Conservation (phyloP, 2,329 filamentous ascomycete genomes). For the Chaetomium olivaceum region DNA sequence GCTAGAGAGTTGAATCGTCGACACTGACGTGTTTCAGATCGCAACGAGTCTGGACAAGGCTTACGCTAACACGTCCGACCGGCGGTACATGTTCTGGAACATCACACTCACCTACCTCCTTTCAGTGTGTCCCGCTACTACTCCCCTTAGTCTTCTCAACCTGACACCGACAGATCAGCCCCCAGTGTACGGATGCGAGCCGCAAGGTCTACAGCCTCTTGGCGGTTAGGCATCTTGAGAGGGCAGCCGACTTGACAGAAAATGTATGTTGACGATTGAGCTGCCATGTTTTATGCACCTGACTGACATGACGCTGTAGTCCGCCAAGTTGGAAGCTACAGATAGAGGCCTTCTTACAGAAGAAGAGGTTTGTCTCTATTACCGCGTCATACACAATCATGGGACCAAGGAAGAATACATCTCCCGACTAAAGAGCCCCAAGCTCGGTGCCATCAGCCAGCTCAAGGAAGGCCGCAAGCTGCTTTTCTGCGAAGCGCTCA, state of each 20-base stretch:
- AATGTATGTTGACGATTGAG: conserved; percentile 38
- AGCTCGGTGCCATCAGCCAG: conserved; percentile 47
- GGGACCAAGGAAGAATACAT: conserved; percentile 46
- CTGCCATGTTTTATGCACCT: conserved; percentile 10
- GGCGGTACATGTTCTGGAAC: conserved; percentile 55
- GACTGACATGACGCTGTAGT: conserved; percentile 21
- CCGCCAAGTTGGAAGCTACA: conserved; percentile 33
- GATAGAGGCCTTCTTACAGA: conserved; percentile 46
- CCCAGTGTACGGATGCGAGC: conserved; percentile 51
- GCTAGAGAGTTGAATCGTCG: not conserved
- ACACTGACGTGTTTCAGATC: conserved; percentile 44
- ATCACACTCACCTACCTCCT: conserved; percentile 56
- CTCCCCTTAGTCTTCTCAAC: too few species aligned
- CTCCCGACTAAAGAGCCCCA: conserved; percentile 42
- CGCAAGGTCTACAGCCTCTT: conserved; percentile 54
- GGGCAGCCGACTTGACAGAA: conserved; percentile 49
- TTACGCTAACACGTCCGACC: conserved; percentile 49
- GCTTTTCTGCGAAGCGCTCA: conserved; percentile 45
- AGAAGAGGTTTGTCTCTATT: conserved; percentile 53
- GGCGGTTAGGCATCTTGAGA: conserved; percentile 53
- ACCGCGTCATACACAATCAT: conserved; percentile 48
- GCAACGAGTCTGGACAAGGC: conserved; percentile 55
- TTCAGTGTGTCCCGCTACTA: conserved; percentile 47
- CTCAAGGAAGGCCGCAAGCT: conserved; percentile 51
- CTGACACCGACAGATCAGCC: conserved; percentile 44